phyloP scores from a whole-genome alignment of 2,329 filamentous ascomycete genomes.

The Blumeria graminis region DNA sequence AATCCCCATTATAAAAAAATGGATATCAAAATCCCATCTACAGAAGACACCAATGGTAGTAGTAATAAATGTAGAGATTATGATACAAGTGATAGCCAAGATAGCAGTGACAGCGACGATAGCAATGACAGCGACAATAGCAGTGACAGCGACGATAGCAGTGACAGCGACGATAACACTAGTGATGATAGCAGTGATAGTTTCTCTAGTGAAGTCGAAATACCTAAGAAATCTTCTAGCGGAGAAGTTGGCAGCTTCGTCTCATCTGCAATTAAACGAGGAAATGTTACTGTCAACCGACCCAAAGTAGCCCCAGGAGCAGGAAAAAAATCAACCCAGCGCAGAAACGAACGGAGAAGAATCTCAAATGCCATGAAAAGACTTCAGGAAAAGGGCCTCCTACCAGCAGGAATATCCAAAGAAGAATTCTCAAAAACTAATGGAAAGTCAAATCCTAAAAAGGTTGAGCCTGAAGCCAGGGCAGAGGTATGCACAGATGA shows the following conservation, averaged over 20 bases:
- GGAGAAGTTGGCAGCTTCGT: conserved; percentile 7
- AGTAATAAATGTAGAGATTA: no score
- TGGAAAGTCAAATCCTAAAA: neutral
- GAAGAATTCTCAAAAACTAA: conserved; percentile 19
- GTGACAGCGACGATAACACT: conserved; percentile 5
- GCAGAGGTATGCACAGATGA: no score
- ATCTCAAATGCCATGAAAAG: conserved; percentile 23
- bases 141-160: neutral
- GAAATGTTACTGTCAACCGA: neutral
- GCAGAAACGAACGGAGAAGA: conserved; percentile 29
- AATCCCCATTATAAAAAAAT: no score
- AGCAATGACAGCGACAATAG: conserved; percentile 3
- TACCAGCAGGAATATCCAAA: conserved; percentile 26
- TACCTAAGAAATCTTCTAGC: conserved; percentile 18
- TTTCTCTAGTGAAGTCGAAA: conserved; percentile 17
- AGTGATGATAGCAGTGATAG: conserved; percentile 9
- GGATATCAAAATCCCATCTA: no score
- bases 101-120: conserved; percentile 1
- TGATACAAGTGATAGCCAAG: no score
- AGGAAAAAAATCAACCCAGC: conserved; percentile 26
- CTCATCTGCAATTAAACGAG: neutral
- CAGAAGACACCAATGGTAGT: no score
- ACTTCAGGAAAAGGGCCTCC: conserved; percentile 27
- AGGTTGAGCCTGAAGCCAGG: conserved; percentile 7
- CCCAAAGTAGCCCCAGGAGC: conserved; percentile 18